Evolutionary conservation across 2,329 filamentous ascomycete species (phyloP), one percentile per base, ranked within the genome.

Genomic region (Fusarium lateritium): DNA sequence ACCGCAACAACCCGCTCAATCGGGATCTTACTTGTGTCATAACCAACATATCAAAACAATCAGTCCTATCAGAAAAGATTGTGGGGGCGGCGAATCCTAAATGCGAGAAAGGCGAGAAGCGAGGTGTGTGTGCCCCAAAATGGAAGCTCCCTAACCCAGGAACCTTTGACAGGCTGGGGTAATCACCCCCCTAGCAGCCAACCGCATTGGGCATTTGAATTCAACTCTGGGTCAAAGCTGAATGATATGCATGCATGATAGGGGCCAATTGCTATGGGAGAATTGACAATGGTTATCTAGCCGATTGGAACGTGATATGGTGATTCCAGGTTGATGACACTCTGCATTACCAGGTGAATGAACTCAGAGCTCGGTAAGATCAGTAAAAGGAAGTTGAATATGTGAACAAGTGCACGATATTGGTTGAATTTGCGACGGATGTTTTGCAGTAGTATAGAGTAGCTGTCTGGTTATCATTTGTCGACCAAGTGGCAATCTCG

Each of bases 91-190:
- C 24, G 21, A 45, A 31, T 31, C 10, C 9, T 42, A 10, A 8
- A n/a, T 28, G 43, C 28, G 10, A 31, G 43, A 47, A 22, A 19
- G 39, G 34, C 55, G 33, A 43, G 15, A 10, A 24, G 26, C 44
- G n/a, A 26, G 47, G 40, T 28, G 62, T 45, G 40, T 34, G 62
- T 45, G 61, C 21, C 62, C 62, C 62, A 9, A 66, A 66, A 21
- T 31, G 62, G 62, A 66, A 66, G 62, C 62, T 66, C 62, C 59
- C 7, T 47, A 58, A 36, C 45, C 47, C 21, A 46, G 62, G 62
- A 62, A 66, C 62, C 62, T 66, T 66, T 66, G 62, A 62, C 62
- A 65, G 55, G 62, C 62, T 61, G 62, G 62, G 62, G 62, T 66
- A 55, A 17, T 26, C 13, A 19, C 21, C 31, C 38, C 31, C 7